Evolutionary conservation across 257 asterid species (phyloP).

Genomic region (Osmanthus fragrans): DNA sequence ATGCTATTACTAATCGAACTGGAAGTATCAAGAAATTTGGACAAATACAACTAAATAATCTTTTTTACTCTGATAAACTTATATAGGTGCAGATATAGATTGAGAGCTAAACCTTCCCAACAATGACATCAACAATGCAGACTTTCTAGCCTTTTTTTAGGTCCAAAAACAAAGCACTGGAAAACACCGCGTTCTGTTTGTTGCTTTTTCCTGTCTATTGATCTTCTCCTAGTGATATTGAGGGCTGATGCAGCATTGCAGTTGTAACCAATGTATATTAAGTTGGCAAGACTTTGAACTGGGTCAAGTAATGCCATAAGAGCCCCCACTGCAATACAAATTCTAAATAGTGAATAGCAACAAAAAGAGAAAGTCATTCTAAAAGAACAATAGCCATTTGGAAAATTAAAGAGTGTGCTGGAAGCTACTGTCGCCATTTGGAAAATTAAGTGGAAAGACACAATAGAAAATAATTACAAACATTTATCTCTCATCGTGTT

Average conservation of each 20-base stretch:
- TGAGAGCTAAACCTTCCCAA: slow-evolving; percentile 66
- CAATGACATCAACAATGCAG: slow-evolving; percentile 71
- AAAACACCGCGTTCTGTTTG: slow-evolving; percentile 74
- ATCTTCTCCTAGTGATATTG: slow-evolving; percentile 74
- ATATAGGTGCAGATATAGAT: slow-evolving; percentile 18
- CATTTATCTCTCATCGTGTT: background rate
- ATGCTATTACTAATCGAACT: background rate
- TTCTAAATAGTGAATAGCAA: slow-evolving; percentile 36
- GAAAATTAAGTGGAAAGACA: background rate
- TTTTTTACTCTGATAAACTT: slow-evolving; percentile 14
- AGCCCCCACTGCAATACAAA: slow-evolving; percentile 85
- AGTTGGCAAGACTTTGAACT: slow-evolving; percentile 81
- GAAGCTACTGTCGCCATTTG: slow-evolving; percentile 5
- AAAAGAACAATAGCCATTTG: background rate
- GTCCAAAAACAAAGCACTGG: slow-evolving; percentile 92
- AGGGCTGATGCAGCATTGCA: slow-evolving; percentile 79
- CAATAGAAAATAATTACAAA: background rate
- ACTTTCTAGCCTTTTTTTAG: slow-evolving; percentile 78
- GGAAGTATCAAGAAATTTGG: background rate
- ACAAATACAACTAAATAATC: background rate
- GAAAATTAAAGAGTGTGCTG: slow-evolving; percentile 4
- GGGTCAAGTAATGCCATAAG: slow-evolving; percentile 93
- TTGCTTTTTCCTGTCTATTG: slow-evolving; percentile 71
- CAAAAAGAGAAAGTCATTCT: slow-evolving; percentile 23
- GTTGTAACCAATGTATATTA: slow-evolving; percentile 80